phyloP scores from a whole-genome alignment of 768 basidiomycete genomes.

The Boletus pseudopeckii region DNA sequence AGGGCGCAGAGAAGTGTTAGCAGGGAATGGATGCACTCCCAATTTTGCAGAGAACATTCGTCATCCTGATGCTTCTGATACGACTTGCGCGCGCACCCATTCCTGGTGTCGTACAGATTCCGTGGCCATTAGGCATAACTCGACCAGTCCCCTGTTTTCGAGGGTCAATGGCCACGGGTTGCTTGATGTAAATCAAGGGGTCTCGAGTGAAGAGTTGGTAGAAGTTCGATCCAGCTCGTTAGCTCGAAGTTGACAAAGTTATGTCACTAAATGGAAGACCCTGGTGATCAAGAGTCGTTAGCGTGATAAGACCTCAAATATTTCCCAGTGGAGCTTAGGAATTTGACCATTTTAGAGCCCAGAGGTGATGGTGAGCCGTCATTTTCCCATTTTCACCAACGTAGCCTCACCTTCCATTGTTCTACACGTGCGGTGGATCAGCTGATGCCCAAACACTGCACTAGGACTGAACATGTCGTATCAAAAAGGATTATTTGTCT shows the following conservation, averaged over 20 bases:
- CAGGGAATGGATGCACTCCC: slow-evolving; percentile 27
- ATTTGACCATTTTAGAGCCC: slow-evolving; percentile 23
- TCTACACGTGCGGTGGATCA: slow-evolving; percentile 30
- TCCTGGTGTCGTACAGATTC: slow-evolving; percentile 8
- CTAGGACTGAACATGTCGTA: slow-evolving; percentile 17
- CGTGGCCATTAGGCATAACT: slow-evolving; percentile 7
- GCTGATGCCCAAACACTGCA: slow-evolving; percentile 20
- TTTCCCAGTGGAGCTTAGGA: slow-evolving; percentile 23
- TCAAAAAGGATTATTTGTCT: slow-evolving; percentile 22
- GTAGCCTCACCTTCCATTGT: slow-evolving; percentile 31
- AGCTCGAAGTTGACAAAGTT: slow-evolving; percentile 18
- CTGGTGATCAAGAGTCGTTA: slow-evolving; percentile 26
- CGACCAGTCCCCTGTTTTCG: slow-evolving; percentile 16
- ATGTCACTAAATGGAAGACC: slow-evolving; percentile 30
- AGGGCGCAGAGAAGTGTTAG: slow-evolving; percentile 28
- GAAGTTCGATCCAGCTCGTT: slow-evolving; percentile 1
- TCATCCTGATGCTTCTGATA: slow-evolving; percentile 25
- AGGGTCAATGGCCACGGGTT: slow-evolving; percentile 11
- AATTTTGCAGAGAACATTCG: slow-evolving; percentile 14
- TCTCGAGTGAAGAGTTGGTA: slow-evolving; percentile 11
- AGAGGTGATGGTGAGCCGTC: slow-evolving; percentile 11
- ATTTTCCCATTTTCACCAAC: slow-evolving; percentile 25
- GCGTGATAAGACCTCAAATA: slow-evolving; percentile 19
- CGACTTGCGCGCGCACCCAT: slow-evolving; percentile 3
- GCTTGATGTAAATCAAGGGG: slow-evolving; percentile 18